Base-by-base conservation (phyloP, 2,329 filamentous ascomycete genomes). In the Mariannaea sp. region DNA sequence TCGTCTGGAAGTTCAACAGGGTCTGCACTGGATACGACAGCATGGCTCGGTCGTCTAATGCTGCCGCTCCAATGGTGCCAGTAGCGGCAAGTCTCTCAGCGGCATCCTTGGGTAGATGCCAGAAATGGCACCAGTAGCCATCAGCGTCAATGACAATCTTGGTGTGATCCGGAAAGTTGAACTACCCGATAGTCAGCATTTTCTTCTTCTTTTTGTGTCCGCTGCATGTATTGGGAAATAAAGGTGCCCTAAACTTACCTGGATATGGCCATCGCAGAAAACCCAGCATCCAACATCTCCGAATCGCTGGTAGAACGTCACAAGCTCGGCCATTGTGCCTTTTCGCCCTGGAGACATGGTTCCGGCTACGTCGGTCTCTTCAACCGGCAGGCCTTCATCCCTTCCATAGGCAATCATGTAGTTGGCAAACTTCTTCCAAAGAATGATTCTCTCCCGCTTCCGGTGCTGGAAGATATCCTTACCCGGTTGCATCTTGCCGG, bases 151-250 rank as follows among this genome's bases (percentile, higher is more conserved):
- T 75, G 10, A 93, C 87, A 49, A 94, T 82, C 73, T 94, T 94
- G 54, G 90, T 93, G 70, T 94, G 90, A 62, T 94, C 90, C 2
- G 90, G 89, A 70, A 94, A 94, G 73, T 94, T 93, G 73, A 93
- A 89, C 82, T 91, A 51, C 12, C n/a, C 17, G 30, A 20, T 53
- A 71, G 67, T 49, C 9, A 4, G 38, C 17, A 16, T 5, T 13
- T 12, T 17, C 17, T 10, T 8, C 22, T 8, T 24, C 22, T 24
- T 24, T n/a, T n/a, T n/a, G n/a, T n/a, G n/a, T n/a, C n/a, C n/a
- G n/a, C n/a, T n/a, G n/a, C n/a, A n/a, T n/a, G n/a, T n/a, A n/a
- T n/a, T n/a, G n/a, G 22, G 22, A 24, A 5, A 24, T 24, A 24
- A 5, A 24, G 22, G n/a, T n/a, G n/a, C 8, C 22, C 22, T 8